A percentile compares a stretch with the other conserved stretches of the same genome.
These are phyloP conservation scores for Lentinus brumalis DNA, from an alignment of 768 basidiomycete species.

Conservation along the genomic window DNA sequence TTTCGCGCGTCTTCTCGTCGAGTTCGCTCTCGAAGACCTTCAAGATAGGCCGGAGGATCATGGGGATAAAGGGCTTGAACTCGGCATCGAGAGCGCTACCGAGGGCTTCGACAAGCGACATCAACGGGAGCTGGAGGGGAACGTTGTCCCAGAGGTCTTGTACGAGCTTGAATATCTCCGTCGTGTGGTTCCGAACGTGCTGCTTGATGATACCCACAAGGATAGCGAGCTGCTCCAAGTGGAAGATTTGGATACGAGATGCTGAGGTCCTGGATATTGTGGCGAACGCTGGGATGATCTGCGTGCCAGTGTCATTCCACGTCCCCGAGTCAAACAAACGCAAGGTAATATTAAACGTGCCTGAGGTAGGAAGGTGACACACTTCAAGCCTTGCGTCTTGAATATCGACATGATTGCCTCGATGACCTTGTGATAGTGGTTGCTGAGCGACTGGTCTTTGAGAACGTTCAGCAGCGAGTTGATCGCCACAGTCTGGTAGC, in stretches of 20 bases:
- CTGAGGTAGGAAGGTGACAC: slow-evolving; percentile 93
- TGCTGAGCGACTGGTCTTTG: slow-evolving; percentile 84
- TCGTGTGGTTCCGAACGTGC: slow-evolving; percentile 91
- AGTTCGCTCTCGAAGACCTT: slow-evolving; percentile 90
- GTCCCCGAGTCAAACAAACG: neutral
- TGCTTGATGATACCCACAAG: slow-evolving; percentile 96
- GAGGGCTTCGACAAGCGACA: slow-evolving; percentile 88
- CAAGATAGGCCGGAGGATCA: slow-evolving; percentile 84
- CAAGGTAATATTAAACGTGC: slow-evolving; percentile 39
- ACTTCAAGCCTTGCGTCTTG: slow-evolving; percentile 96
- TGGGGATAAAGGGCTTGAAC: slow-evolving; percentile 94
- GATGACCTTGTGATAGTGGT: slow-evolving; percentile 89
- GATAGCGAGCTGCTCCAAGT: slow-evolving; percentile 93
- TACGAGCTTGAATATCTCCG: slow-evolving; percentile 81
- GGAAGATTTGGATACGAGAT: slow-evolving; percentile 86
- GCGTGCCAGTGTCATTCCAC: neutral
- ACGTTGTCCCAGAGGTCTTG: slow-evolving; percentile 89
- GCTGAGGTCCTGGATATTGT: slow-evolving; percentile 81
- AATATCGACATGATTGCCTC: slow-evolving; percentile 99
- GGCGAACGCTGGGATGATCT: slow-evolving; percentile 96
- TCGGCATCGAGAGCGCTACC: slow-evolving; percentile 95
- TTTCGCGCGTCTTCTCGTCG: slow-evolving; percentile 73
- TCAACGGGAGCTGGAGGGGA: slow-evolving; percentile 85
- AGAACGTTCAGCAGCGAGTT: slow-evolving; percentile 83
- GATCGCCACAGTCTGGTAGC: slow-evolving; percentile 96